Conservation (phyloP, 1,284 basidiomycete species). For the Phenoliferia sp. region DNA sequence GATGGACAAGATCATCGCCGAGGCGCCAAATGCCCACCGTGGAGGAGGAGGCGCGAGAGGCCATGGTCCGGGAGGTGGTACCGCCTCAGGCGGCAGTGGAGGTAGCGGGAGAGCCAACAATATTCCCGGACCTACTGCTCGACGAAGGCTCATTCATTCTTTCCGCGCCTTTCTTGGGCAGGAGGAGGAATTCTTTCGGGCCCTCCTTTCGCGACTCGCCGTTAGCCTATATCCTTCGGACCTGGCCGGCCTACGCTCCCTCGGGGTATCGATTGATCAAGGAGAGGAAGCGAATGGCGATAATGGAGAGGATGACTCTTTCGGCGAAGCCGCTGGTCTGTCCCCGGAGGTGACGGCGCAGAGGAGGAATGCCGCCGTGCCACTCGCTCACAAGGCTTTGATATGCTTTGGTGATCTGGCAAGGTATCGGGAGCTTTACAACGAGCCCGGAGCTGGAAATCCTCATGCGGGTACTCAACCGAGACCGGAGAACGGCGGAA, state of each 20-base stretch:
- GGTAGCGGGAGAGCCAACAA: conserved; percentile 45
- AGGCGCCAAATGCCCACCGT: conserved; percentile 34
- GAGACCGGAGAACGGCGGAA: conserved; percentile 31
- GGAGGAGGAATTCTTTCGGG: conserved; percentile 83
- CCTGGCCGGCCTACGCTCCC: conserved; percentile 56
- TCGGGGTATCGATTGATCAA: conserved; percentile 57
- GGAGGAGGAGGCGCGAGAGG: conserved; percentile 24
- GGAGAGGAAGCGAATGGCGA: conserved; percentile 43
- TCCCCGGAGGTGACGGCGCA: conserved; percentile 51
- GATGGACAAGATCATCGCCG: conserved; percentile 52
- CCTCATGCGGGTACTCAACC: conserved; percentile 16
- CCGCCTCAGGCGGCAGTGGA: conserved; percentile 19
- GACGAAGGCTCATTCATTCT: conserved; percentile 65
- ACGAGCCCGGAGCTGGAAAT: conserved; percentile 48
- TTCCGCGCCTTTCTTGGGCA: conserved; percentile 79
- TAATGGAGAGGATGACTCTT: conserved; percentile 30
- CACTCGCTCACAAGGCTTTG: conserved; percentile 75
- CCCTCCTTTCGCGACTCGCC: conserved; percentile 65
- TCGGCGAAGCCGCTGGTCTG: not conserved
- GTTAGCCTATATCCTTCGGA: conserved; percentile 53
- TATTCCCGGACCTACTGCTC: conserved; percentile 56
- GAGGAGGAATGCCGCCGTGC: conserved; percentile 52
- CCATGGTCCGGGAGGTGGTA: not conserved
- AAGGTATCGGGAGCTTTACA: conserved; percentile 86
- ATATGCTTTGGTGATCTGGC: conserved; percentile 91